phyloP scores from a whole-genome alignment of 2,329 filamentous ascomycete genomes.

The Cladosporium phlei region DNA sequence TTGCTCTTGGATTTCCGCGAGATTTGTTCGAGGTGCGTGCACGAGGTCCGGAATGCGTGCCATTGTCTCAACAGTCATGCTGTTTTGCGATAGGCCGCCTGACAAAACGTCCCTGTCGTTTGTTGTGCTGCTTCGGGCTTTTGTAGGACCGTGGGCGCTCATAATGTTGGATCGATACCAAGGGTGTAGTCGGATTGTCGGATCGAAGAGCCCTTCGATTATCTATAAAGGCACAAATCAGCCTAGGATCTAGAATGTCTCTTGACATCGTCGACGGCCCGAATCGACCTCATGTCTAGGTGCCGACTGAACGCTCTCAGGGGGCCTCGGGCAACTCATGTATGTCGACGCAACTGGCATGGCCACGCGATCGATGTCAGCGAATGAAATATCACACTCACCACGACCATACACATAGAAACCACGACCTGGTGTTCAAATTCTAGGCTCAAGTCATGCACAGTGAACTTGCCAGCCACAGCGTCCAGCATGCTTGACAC shows the following conservation, averaged over 20 bases:
- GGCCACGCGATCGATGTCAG: no score
- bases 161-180: constrained; percentile 7
- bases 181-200: constrained; percentile 4
- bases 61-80: constrained; percentile 1
- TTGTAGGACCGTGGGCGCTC: neutral
- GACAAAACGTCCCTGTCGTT: neutral
- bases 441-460: neutral
- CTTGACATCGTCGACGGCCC: no score
- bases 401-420: constrained; percentile 8
- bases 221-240: neutral
- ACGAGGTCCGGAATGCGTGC: constrained; percentile 2
- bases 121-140: neutral
- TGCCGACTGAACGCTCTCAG: no score
- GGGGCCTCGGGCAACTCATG: no score
- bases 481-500: constrained; percentile 7
- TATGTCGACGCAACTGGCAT: no score
- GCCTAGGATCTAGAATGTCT: no score
- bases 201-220: constrained; percentile 7
- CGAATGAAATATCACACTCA: constrained; percentile 1
- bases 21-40: neutral
- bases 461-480: constrained; percentile 6
- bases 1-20: neutral
- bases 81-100: neutral
- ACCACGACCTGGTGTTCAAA: constrained; percentile 9
- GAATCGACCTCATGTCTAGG: no score